Conservation (phyloP, 2,329 filamentous ascomycete species). For the Trichoderma pleuroti region DNA sequence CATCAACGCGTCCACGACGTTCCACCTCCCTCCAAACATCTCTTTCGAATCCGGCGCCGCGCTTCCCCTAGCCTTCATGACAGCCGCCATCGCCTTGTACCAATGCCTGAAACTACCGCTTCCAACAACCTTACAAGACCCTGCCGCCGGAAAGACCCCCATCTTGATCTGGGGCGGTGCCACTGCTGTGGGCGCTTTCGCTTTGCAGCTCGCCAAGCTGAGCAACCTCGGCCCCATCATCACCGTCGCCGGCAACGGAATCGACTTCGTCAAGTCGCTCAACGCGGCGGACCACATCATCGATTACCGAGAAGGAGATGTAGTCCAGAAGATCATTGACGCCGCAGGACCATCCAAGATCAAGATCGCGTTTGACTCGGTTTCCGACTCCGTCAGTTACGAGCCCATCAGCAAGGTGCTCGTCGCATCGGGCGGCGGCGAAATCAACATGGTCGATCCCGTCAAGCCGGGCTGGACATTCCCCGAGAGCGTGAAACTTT, state of each 20-base stretch:
- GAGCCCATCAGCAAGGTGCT: not conserved
- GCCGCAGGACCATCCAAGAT: not conserved
- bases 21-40: slow-evolving; percentile 46
- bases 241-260: slow-evolving; percentile 47
- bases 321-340: not conserved
- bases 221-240: slow-evolving; percentile 57
- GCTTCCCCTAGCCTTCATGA: slow-evolving; percentile 54
- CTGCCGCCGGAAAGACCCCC: slow-evolving; percentile 15
- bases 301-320: not conserved
- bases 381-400: not conserved
- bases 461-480: not conserved
- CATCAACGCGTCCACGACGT: slow-evolving; percentile 51
- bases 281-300: not conserved
- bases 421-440: not conserved
- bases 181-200: slow-evolving; percentile 54
- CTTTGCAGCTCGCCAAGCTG: slow-evolving; percentile 49
- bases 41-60: slow-evolving; percentile 51
- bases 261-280: slow-evolving; percentile 2
- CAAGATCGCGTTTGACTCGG: not conserved
- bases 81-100: slow-evolving; percentile 49
- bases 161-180: slow-evolving; percentile 49
- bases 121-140: slow-evolving; percentile 49
- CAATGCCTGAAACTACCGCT: slow-evolving; percentile 36
- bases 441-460: not conserved
- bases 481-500: not conserved